A percentile compares a stretch with the other conserved stretches of the same genome.
These are phyloP conservation scores for Microthlaspi erraticum DNA, from an alignment of 345 rosid species.

Conservation along the genomic window DNA sequence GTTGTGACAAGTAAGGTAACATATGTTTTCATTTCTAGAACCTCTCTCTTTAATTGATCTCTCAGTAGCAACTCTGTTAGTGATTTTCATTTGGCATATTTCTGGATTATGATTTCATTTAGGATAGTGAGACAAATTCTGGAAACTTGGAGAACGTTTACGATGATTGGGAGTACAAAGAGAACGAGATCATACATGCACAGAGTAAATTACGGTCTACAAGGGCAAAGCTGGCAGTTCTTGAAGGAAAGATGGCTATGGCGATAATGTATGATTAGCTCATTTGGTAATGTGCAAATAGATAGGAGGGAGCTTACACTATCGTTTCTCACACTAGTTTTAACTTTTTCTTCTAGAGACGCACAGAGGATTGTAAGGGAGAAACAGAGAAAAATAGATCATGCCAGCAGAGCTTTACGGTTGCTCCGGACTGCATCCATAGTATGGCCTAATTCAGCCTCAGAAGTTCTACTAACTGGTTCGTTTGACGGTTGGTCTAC, in stretches of 20 bases:
- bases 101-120: slow-evolving; percentile 32
- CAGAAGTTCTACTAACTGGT: slow-evolving; percentile 83
- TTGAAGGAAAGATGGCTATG: slow-evolving; percentile 93
- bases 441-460: slow-evolving; percentile 86
- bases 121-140: slow-evolving; percentile 34
- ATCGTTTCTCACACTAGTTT: slow-evolving; percentile 17
- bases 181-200: slow-evolving; percentile 73
- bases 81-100: slow-evolving; percentile 23
- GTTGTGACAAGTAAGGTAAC: slow-evolving; percentile 52
- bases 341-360: slow-evolving; percentile 54
- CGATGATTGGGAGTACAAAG: slow-evolving; percentile 90
- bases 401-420: slow-evolving; percentile 63
- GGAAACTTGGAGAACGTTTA: slow-evolving; percentile 57
- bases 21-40: slow-evolving; percentile 11
- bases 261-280: slow-evolving; percentile 59
- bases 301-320: background rate
- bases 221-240: slow-evolving; percentile 78
- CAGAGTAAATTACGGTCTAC: slow-evolving; percentile 73
- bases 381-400: slow-evolving; percentile 75
- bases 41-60: slow-evolving; percentile 9
- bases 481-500: slow-evolving; percentile 95
- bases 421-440: slow-evolving; percentile 70
- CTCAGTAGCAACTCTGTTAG: slow-evolving; percentile 15
- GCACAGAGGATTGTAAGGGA: slow-evolving; percentile 71
- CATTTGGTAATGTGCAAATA: slow-evolving; percentile 15